These are phyloP conservation scores for Acrodontium crateriforme DNA, from an alignment of 2,329 filamentous ascomycete species.

Conservation along the genomic window DNA sequence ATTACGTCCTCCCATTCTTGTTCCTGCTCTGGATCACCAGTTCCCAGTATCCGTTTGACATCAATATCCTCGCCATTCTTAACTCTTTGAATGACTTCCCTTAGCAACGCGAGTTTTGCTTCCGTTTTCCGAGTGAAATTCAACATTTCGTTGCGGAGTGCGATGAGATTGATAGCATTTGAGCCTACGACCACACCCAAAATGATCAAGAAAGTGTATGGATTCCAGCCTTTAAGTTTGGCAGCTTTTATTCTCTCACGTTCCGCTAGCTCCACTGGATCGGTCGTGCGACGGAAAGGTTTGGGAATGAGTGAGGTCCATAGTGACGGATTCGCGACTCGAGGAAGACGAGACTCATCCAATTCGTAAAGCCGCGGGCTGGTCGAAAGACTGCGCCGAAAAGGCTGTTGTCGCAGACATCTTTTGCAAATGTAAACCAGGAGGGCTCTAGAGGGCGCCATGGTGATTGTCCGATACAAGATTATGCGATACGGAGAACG, in stretches of 20 bases:
- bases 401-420: constrained; percentile 3
- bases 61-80: constrained; percentile 66
- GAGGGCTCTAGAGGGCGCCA: constrained; percentile 6
- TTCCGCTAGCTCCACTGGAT: constrained; percentile 9
- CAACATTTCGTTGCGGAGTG: constrained; percentile 59
- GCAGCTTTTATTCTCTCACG: constrained; percentile 5
- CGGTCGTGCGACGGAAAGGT: constrained; percentile 14
- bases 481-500: too few relatives aligned
- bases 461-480: too few relatives aligned
- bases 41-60: constrained; percentile 68
- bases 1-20: constrained; percentile 76
- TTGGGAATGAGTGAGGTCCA: constrained; percentile 24
- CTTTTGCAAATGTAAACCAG: constrained; percentile 4
- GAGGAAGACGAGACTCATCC: constrained; percentile 15
- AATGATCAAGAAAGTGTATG: constrained; percentile 53
- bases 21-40: constrained; percentile 61
- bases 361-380: constrained; percentile 5
- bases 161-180: constrained; percentile 87
- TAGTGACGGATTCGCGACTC: constrained; percentile 21
- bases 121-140: constrained; percentile 65
- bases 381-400: constrained; percentile 2
- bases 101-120: constrained; percentile 60
- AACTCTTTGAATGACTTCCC: constrained; percentile 59
- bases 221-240: constrained; percentile 30
- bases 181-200: constrained; percentile 71